These are phyloP conservation scores for Wickerhamiella qilinensis DNA, from an alignment of 805 yeast genomes.

Conservation along the genomic window DNA sequence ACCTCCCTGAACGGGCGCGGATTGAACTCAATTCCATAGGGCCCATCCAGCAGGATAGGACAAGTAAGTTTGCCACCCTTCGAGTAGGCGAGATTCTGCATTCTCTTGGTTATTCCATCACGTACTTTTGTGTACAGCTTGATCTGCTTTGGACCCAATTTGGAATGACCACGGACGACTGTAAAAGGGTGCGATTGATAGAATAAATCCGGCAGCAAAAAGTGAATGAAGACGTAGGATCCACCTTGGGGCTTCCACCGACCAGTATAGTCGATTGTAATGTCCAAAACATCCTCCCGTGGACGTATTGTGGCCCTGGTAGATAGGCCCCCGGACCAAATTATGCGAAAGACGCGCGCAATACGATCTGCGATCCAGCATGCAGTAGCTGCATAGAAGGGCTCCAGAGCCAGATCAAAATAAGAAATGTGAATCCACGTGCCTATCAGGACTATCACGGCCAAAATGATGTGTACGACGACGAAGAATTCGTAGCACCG, in stretches of 20 bases:
- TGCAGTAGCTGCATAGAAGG: slow-evolving; percentile 34
- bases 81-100: slow-evolving; percentile 3
- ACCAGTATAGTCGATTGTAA: slow-evolving; percentile 23
- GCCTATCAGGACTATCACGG: slow-evolving; percentile 3
- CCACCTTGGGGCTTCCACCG: slow-evolving; percentile 37
- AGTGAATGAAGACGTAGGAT: slow-evolving; percentile 37
- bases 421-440: slow-evolving; percentile 3
- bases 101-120: slow-evolving; percentile 9
- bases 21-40: slow-evolving; percentile 29
- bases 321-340: slow-evolving; percentile 32
- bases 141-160: background rate
- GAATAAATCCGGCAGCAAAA: slow-evolving; percentile 29
- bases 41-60: slow-evolving; percentile 39
- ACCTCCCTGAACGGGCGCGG: slow-evolving; percentile 25
- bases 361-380: slow-evolving; percentile 60
- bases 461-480: slow-evolving; percentile 33
- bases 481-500: slow-evolving; percentile 55
- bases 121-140: slow-evolving; percentile 8
- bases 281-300: slow-evolving; percentile 18
- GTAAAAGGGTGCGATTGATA: slow-evolving; percentile 67
- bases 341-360: slow-evolving; percentile 36
- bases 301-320: slow-evolving; percentile 9
- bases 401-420: slow-evolving; percentile 2
- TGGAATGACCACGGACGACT: slow-evolving; percentile 2
- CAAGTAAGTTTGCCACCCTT: slow-evolving; percentile 14